Percentiles rank a stretch among this genome's conserved stretches.
Conservation (phyloP, 768 basidiomycete species). For the Suillus tomentosus region DNA sequence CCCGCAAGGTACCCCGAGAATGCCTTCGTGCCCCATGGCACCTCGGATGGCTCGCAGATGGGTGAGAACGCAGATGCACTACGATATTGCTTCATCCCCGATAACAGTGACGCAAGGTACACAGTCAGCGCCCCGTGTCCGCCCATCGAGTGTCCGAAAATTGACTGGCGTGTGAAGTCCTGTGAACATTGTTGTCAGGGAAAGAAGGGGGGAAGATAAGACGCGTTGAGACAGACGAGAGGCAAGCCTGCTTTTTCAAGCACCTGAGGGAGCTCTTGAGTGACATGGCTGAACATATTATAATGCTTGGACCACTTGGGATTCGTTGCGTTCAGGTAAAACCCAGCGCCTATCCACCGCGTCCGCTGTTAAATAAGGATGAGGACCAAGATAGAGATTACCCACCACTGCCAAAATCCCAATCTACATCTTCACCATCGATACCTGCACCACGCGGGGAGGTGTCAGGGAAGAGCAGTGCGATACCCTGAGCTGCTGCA, state of each 20-base stretch:
- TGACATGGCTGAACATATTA: slow-evolving; percentile 87
- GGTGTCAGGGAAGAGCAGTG: slow-evolving; percentile 93
- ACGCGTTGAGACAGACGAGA: slow-evolving; percentile 52
- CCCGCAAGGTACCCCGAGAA: slow-evolving; percentile 83
- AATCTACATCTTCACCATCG: slow-evolving; percentile 76
- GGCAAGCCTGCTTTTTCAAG: slow-evolving; percentile 75
- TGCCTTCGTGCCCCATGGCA: slow-evolving; percentile 92
- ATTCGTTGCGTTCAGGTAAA: slow-evolving; percentile 91
- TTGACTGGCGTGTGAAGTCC: slow-evolving; percentile 83
- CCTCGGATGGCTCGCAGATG: slow-evolving; percentile 81
- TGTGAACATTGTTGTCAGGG: slow-evolving; percentile 29
- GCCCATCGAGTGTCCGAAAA: slow-evolving; percentile 98
- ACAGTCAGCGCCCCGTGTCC: slow-evolving; percentile 94
- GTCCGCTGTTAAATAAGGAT: not conserved
- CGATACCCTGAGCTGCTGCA: slow-evolving; percentile 84
- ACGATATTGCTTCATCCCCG: slow-evolving; percentile 65
- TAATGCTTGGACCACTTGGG: slow-evolving; percentile 73
- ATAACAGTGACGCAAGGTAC: slow-evolving; percentile 69
- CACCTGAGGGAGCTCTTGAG: slow-evolving; percentile 80
- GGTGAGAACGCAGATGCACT: slow-evolving; percentile 91
- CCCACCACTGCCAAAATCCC: slow-evolving; percentile 88
- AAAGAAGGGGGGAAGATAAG: slow-evolving; percentile 2
- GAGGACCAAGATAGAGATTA: slow-evolving; percentile 1
- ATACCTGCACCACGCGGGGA: slow-evolving; percentile 91
- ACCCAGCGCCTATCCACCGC: slow-evolving; percentile 67